Evolutionary conservation across 495 filamentous ascomycete genomes (phyloP), one percentile per base, ranked within the genome.

Genomic region (Podospora conica): DNA sequence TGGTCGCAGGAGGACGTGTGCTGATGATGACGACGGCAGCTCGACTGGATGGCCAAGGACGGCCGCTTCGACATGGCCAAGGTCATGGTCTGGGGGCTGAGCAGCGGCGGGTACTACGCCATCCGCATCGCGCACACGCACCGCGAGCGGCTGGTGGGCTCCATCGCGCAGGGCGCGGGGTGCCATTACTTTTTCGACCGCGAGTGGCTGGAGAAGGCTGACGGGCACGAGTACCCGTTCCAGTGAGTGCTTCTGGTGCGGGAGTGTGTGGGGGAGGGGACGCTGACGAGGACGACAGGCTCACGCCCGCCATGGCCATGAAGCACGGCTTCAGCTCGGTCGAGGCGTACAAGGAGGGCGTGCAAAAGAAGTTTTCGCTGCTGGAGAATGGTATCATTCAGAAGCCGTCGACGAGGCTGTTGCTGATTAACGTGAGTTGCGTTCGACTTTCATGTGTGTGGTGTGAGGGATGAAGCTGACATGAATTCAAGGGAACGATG

Each of bases 151-250:
- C 73, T 94, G 9, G 74, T 73, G 0, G 90, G 89, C 0, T 80
- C 76, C 20, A 82, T 91, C n/a, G 88, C 88, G 25, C 86, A 90
- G 74, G 90, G 90, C 0, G 88, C 88, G 9, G 90, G 90, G 0
- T 80, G 78, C 56, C 90, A 93, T 73, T 82, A 88, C 69, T 91
- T 92, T 74, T 88, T 89, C 68, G 81, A 82, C 25, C 61, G 64
- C 1, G 84, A 83, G 61, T 92, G 90, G 90, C 70, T 93, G 68
- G 79, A 83, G 24, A 78, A 77, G 62, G 87, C 87, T 0, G 87
- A 92, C 67, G 85, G 88, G 27, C 86, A 91, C 65, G 91, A 93
- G 76, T 94, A 94, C 76, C 90, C 91, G 10, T 92, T 92, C 72
- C 74, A 80, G 82, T 87, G 63, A 78, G 83, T 82, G 53, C 18